These are phyloP conservation scores for Suhomyces sp. DNA, from an alignment of 805 yeast species.

Conservation along the genomic window DNA sequence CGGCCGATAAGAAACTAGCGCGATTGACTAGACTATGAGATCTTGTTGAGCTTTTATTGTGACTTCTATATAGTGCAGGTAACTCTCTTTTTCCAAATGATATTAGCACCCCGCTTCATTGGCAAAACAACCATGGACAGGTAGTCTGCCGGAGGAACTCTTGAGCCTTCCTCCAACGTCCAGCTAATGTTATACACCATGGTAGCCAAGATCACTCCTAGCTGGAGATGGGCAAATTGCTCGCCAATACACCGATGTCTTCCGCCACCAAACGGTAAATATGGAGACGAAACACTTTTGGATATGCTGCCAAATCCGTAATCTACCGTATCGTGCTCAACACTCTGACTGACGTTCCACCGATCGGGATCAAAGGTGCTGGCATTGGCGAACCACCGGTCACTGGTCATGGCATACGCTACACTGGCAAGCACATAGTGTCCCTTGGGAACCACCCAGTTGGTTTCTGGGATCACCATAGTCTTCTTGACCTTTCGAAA, in stretches of 20 bases:
- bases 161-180: conserved; percentile 46
- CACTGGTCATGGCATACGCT: conserved; percentile 81
- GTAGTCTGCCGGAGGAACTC: conserved; percentile 71
- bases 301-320: conserved; percentile 94
- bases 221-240: conserved; percentile 92
- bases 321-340: conserved; percentile 52
- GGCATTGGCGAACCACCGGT: conserved; percentile 76
- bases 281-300: conserved; percentile 93
- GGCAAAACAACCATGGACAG: conserved; percentile 94
- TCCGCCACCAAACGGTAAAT: conserved; percentile 98
- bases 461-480: conserved; percentile 73
- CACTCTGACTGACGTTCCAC: conserved; percentile 50
- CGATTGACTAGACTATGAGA: neutral
- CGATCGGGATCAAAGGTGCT: conserved; percentile 75
- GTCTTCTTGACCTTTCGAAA: conserved; percentile 85
- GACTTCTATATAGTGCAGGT: conserved; percentile 10
- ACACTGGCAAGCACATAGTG: conserved; percentile 91
- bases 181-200: conserved; percentile 73
- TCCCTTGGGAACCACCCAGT: conserved; percentile 79
- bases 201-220: conserved; percentile 76
- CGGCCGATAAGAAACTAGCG: neutral
- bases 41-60: neutral
- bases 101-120: conserved; percentile 58
- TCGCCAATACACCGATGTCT: conserved; percentile 99
- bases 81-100: conserved; percentile 67